phyloP scores from a whole-genome alignment of 2,329 filamentous ascomycete genomes.

The Aspergillus neoniger region DNA sequence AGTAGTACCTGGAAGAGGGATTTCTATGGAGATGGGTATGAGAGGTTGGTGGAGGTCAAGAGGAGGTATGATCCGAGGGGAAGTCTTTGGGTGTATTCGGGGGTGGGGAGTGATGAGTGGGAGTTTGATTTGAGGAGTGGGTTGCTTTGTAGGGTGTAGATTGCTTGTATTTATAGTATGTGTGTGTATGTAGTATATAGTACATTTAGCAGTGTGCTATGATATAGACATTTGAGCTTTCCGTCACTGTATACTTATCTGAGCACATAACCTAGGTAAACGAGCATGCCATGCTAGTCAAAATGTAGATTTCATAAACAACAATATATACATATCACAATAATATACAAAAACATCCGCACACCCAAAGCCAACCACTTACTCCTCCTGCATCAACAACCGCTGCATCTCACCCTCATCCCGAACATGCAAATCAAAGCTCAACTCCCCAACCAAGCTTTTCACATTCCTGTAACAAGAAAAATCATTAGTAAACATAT shows the following conservation, averaged over 20 bases:
- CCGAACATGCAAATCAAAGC: slow-evolving; percentile 27
- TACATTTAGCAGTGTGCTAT: too few species aligned
- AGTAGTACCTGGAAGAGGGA: slow-evolving; percentile 23
- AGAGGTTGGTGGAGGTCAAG: slow-evolving; percentile 28
- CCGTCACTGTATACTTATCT: too few species aligned
- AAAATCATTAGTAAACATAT: slow-evolving; percentile 12
- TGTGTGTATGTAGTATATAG: too few species aligned
- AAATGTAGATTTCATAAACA: too few species aligned
- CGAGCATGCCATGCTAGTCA: too few species aligned
- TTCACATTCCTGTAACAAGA: slow-evolving; percentile 26
- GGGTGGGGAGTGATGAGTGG: slow-evolving; percentile 26
- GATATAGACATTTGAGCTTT: too few species aligned
- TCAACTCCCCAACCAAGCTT: slow-evolving; percentile 35
- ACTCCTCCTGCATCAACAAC: slow-evolving; percentile 15
- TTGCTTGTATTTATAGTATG: too few species aligned
- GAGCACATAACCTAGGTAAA: too few species aligned
- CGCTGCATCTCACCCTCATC: slow-evolving; percentile 13
- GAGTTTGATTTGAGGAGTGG: slow-evolving; percentile 23
- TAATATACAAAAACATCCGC: too few species aligned
- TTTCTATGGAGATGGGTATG: slow-evolving; percentile 33
- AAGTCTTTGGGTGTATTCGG: slow-evolving; percentile 21
- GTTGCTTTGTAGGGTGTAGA: slow-evolving; percentile 13
- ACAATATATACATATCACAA: too few species aligned
- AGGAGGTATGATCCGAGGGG: slow-evolving; percentile 29
- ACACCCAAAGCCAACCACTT: neutral